Evolutionary conservation across 2,329 filamentous ascomycete species (phyloP), one percentile per base, ranked within the genome.

Genomic region (Hypocrella siamensis): DNA sequence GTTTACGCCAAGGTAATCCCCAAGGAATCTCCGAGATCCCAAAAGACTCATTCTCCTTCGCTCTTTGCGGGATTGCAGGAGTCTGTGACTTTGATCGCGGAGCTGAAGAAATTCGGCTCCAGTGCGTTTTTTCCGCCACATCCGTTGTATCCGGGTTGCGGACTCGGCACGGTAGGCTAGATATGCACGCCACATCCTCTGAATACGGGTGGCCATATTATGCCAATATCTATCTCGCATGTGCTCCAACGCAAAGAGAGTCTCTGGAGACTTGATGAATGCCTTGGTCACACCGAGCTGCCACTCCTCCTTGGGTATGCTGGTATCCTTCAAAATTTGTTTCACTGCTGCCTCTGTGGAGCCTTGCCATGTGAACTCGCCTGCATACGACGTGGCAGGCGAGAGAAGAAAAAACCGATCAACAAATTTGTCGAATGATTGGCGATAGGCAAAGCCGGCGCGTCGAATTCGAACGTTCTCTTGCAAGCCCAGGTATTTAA

Each of bases 151-250:
- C 21, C 90, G 75, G 11, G 79, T 93, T 6, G 90, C 90, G 36
- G 83, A 90, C 56, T 98, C 90, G 17, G 75, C 79, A 28, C 90
- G 75, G 56, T 96, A 96, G 5, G 88, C 77, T 26, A 96, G 68
- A 49, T 94, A 96, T 32, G 92, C 93, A 46, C 90, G 74, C 90
- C 90, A 98, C 49, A 93, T 90, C 43, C 90, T 74, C 59, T 98
- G 90, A 37, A 98, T 96, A 36, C 90, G 75, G 37, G 88, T 93
- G 4, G 90, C 90, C 90, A 98, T 96, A 58, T 96, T 98, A 57
- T 96, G 88, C 88, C 88, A 96, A 57, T 96, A 98, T 35, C 83
- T 70, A 52, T 98, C 90, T 49, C 90, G 75, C 88, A 98, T 96
- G 35, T 92, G 86, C 56, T 98, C 90, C 9, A 98, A 64, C 3